These are phyloP conservation scores for Fusarium austroafricanum DNA, from an alignment of 2,329 filamentous ascomycete species.

Conservation along the genomic window DNA sequence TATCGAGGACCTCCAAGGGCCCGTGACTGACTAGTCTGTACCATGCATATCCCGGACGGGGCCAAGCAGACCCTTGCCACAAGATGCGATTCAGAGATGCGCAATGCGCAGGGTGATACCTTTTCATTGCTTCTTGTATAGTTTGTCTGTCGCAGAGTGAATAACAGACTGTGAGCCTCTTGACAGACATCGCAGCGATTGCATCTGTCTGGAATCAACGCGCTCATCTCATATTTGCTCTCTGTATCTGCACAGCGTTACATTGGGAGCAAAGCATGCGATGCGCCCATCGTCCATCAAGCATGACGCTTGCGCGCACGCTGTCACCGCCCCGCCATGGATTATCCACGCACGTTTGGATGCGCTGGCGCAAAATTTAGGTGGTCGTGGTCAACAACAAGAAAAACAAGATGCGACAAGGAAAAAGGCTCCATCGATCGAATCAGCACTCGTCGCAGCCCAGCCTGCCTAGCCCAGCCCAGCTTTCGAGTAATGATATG, in stretches of 20 bases:
- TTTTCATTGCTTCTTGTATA: neutral
- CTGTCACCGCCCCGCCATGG: conserved; percentile 46
- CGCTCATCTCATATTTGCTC: conserved; percentile 15
- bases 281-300: conserved; percentile 45
- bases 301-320: conserved; percentile 48
- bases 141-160: neutral
- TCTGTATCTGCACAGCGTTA: conserved; percentile 34
- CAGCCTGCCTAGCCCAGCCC: conserved; percentile 29
- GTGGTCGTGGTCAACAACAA: conserved; percentile 41
- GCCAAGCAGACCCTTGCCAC: conserved; percentile 41
- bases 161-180: neutral
- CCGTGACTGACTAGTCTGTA: conserved; percentile 36
- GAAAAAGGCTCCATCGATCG: conserved; percentile 31
- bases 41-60: conserved; percentile 34
- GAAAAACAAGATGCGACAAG: conserved; percentile 44
- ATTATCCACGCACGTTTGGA: conserved; percentile 45
- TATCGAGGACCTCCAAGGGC: conserved; percentile 22
- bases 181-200: neutral
- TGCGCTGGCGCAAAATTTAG: conserved; percentile 45
- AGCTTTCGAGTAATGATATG: conserved; percentile 2
- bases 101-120: conserved; percentile 27
- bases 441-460: conserved; percentile 45
- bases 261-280: conserved; percentile 39
- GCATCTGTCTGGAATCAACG: conserved; percentile 31
- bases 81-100: conserved; percentile 40